phyloP scores from a whole-genome alignment of 495 filamentous ascomycete genomes.

The Penicillium daleae region DNA sequence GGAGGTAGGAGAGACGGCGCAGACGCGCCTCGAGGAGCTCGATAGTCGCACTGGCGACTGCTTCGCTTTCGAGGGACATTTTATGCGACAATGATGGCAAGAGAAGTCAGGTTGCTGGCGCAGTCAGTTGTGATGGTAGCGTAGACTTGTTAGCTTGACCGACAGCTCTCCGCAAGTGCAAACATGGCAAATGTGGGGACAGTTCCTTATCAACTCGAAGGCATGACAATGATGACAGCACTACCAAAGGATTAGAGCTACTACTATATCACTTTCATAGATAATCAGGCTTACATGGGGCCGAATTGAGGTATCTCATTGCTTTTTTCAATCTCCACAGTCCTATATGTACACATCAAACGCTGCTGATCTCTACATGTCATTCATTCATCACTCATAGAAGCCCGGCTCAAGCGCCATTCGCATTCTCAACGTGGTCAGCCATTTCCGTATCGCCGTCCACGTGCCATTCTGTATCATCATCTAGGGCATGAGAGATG shows the following conservation, averaged over 20 bases:
- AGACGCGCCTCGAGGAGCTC: constrained; percentile 78
- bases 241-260: neutral
- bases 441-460: constrained; percentile 22
- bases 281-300: neutral
- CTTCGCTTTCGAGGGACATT: constrained; percentile 45
- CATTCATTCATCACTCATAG: constrained; percentile 27
- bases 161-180: constrained; percentile 23
- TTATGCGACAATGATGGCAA: constrained; percentile 7
- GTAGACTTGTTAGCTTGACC: neutral
- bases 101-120: neutral
- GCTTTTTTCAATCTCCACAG: neutral
- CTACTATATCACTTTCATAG: neutral
- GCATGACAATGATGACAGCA: neutral
- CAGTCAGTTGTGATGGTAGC: neutral
- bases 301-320: neutral
- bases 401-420: constrained; percentile 1
- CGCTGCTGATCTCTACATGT: constrained; percentile 12
- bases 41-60: constrained; percentile 60
- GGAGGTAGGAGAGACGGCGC: constrained; percentile 70
- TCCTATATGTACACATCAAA: neutral
- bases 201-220: constrained; percentile 1
- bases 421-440: constrained; percentile 23
- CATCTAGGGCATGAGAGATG: constrained; percentile 11
- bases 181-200: constrained; percentile 36
- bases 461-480: constrained; percentile 16